These are phyloP conservation scores for Curvularia spicifera DNA, from an alignment of 2,329 filamentous ascomycete species.

Conservation along the genomic window DNA sequence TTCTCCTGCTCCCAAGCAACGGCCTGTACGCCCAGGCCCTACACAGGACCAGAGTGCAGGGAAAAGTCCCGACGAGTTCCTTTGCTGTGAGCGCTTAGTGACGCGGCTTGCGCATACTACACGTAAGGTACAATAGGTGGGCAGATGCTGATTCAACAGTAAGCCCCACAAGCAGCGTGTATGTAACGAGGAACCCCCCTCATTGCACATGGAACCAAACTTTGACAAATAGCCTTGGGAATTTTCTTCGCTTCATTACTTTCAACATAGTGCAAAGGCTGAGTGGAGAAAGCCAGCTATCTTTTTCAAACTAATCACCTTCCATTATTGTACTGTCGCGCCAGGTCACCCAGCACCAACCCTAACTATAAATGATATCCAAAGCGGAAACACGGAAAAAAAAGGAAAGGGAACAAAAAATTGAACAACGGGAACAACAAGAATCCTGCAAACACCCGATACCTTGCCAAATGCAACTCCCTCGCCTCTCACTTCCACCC, in stretches of 20 bases:
- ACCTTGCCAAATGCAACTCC: constrained; percentile 14
- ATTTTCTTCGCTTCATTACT: neutral
- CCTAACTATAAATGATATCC: constrained; percentile 12
- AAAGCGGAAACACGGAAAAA: constrained; percentile 1
- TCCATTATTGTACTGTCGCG: constrained; percentile 16
- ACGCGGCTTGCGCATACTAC: neutral
- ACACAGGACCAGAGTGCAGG: neutral
- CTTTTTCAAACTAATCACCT: constrained; percentile 9
- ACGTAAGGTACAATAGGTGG: too few relatives aligned
- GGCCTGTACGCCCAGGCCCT: neutral
- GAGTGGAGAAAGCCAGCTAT: constrained; percentile 1
- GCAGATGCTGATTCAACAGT: neutral
- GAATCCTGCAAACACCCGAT: constrained; percentile 5
- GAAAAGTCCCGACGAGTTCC: neutral
- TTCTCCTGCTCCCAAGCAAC: neutral
- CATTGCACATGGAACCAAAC: neutral
- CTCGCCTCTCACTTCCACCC: neutral
- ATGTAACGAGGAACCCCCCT: neutral
- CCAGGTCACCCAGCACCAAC: constrained; percentile 14
- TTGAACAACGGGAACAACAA: neutral
- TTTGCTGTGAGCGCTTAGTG: neutral
- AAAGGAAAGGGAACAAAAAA: neutral
- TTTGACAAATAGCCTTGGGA: neutral
- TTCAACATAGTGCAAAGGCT: neutral
- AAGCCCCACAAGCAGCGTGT: neutral